phyloP scores from a whole-genome alignment of 805 yeast genomes.

The Yarrowia divulgata region DNA sequence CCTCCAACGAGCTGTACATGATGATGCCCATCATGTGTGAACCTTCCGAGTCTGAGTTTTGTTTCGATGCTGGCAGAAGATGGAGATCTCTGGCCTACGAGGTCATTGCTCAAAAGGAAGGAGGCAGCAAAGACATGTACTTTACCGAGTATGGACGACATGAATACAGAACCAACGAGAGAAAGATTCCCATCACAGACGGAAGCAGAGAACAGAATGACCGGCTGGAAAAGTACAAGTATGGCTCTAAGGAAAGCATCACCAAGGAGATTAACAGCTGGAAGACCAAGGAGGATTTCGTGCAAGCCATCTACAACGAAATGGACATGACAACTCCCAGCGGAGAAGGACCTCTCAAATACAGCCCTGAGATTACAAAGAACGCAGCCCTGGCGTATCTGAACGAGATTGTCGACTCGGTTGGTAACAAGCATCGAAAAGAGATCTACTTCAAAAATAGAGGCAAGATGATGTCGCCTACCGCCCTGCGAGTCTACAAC shows the following conservation, averaged over 20 bases:
- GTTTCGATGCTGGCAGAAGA: not conserved
- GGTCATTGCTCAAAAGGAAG: not conserved
- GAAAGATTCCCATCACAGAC: not conserved
- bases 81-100: slow-evolving; percentile 2
- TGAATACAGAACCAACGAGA: not conserved
- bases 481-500: not conserved
- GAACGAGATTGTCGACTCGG: not conserved
- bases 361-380: not conserved
- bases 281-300: not conserved
- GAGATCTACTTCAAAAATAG: not conserved
- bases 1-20: not conserved
- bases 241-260: not conserved
- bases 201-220: not conserved
- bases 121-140: not conserved
- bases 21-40: slow-evolving; percentile 1
- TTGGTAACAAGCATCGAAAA: not conserved
- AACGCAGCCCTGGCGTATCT: not conserved
- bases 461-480: not conserved
- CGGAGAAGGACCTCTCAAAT: not conserved
- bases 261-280: not conserved
- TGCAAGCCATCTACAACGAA: not conserved
- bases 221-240: not conserved
- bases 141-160: not conserved
- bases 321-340: not conserved
- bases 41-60: not conserved